These are phyloP conservation scores for Gymnopilus junonius DNA, from an alignment of 768 basidiomycete species.

Conservation along the genomic window DNA sequence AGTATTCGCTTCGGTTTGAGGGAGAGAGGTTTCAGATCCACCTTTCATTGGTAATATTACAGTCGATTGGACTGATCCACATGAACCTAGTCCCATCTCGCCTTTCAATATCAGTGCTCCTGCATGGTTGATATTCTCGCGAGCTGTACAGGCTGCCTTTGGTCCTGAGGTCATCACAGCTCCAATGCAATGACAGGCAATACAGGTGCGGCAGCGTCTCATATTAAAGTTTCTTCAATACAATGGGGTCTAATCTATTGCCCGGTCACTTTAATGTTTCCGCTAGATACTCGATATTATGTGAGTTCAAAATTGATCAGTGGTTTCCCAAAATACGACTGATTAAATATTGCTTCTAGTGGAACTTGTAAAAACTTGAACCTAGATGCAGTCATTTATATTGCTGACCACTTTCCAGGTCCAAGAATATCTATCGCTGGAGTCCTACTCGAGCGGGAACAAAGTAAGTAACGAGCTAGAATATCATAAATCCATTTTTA, in stretches of 20 bases:
- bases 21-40: conserved; percentile 19
- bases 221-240: not conserved
- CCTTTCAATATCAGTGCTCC: conserved; percentile 23
- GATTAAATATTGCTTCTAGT: conserved; percentile 14
- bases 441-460: conserved; percentile 31
- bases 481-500: too few relatives aligned
- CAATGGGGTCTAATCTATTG: not conserved
- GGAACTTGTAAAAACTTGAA: conserved; percentile 26
- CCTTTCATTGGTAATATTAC: conserved; percentile 32
- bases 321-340: too few relatives aligned
- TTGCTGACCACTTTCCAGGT: conserved; percentile 11
- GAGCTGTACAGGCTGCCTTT: conserved; percentile 32
- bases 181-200: conserved; percentile 37
- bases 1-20: conserved; percentile 28
- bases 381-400: not conserved
- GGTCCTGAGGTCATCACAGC: conserved; percentile 29
- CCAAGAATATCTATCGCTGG: conserved; percentile 35
- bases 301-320: too few relatives aligned
- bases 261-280: not conserved
- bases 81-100: conserved; percentile 31
- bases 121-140: conserved; percentile 30
- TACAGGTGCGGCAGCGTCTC: conserved; percentile 22
- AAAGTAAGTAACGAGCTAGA: too few relatives aligned
- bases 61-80: conserved; percentile 18
- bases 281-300: conserved; percentile 32